Evolutionary conservation across 306 rosid species (phyloP), one percentile per base, ranked within the genome.

Genomic region (Acacia confusa): DNA sequence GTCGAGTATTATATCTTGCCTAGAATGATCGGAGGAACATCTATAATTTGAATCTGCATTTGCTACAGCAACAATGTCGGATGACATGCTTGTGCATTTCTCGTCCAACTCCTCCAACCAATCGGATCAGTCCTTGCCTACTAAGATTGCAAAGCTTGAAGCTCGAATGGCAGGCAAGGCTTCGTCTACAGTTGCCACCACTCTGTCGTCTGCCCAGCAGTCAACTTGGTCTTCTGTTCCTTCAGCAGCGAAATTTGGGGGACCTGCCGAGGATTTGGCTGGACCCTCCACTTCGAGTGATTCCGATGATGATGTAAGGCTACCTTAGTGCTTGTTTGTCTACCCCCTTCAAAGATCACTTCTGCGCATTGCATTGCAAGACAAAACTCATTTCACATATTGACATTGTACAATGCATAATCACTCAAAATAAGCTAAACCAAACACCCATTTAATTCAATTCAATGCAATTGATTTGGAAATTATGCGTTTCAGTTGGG

Each of bases 61-160:
- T 70, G 87, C 69, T 82, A 22, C 79, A 73, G 87, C 55, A 67
- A 82, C 81, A 87, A 94, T 96, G 99, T 96, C 99, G 75, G 99
- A 94, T 78, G 99, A 94, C 78, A 84, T 92, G 97, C 92, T 91
- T 24, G 57, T 89, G n/a, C 99, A 96, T 91, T 94, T 96, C 85
- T 92, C 98, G 4, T 96, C 99, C 75, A 96, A 96, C 83, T 96
- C 99, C 24, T 96, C 97, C 11, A 96, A 96, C 88, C 99, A 92
- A 85, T 96, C 99, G 30, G 99, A 96, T 85, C 98, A 96, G 86
- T 94, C 99, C 74, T 78, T 96, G 70, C 99, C 99, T 66, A 90
- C 97, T 14, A 94, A 94, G 89, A 94, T 96, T 84, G 98, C 98
- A 61, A 96, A 94, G 90, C 90, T 96, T 78, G 99, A 96, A 84